Base-by-base conservation (phyloP, 495 filamentous ascomycete species). In the Hypoxylon subgilvum region DNA sequence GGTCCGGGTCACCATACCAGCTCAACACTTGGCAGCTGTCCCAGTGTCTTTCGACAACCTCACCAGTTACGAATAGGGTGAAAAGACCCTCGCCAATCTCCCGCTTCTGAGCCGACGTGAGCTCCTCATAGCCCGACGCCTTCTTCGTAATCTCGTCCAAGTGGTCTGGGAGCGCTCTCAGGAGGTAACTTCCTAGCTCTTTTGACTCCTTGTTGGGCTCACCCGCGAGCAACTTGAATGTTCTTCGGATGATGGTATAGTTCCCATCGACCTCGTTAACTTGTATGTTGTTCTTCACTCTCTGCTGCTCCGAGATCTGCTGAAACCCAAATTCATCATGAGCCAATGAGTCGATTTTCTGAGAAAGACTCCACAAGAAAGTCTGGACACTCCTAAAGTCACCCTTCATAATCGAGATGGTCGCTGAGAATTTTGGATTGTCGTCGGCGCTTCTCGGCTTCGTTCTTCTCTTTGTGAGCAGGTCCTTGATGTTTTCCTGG, bases 371-470 rank as follows among this genome's bases (percentile, higher is more conserved):
- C 66, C 51, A 54, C 12, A 66, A 49, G 30, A 64, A 65, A 0
- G 54, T 53, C 35, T 69, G 67, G 2, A 69, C 64, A 12, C 54
- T 55, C 31, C 44, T 59, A 5, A 53, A 21, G 21, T 65, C 49
- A 9, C 45, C 67, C 13, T 69, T 69, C 3, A 64, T 44, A 16
- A 69, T 61, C 12, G 54, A 65, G 31, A 69, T 67, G 0, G 56
- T 69, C 1, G 64, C 59, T 0, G 49, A 57, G 30, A 69, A 64
- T 13, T 52, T 67, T 7, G 67, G 60, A 2, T 50, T 45, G 8
- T 69, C 64, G 4, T 45, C 64, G n/a, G 36, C 41, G 23, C 45
- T 48, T 8, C 67, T 47, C 12, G 64, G 60, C 2, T 39, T 43
- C 1, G 45, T 45, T 38, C 67, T 45, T 31, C 56, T 34, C 9